These are phyloP conservation scores for Aquilaria yunnanensis DNA, from an alignment of 345 rosid species.

Conservation along the genomic window DNA sequence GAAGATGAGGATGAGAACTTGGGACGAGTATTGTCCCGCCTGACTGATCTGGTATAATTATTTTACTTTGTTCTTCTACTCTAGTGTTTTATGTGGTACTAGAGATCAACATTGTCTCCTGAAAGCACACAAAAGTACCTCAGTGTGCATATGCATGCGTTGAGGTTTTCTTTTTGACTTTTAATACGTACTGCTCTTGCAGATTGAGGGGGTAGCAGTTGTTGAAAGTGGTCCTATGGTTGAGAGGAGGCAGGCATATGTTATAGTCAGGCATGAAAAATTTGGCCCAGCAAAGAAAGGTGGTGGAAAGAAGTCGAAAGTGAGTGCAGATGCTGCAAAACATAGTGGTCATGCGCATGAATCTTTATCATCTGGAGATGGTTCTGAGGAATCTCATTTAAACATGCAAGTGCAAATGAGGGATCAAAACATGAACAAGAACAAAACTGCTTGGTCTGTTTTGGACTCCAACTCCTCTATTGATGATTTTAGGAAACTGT, in stretches of 20 bases:
- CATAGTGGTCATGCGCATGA: slow-evolving; percentile 6
- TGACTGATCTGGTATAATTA: slow-evolving; percentile 44
- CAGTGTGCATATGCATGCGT: too few relatives aligned
- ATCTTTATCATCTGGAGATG: slow-evolving; percentile 1
- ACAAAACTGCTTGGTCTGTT: slow-evolving; percentile 13
- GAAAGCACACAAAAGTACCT: too few relatives aligned
- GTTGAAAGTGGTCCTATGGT: slow-evolving; percentile 68
- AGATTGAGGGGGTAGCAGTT: slow-evolving; percentile 57
- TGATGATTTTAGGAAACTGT: slow-evolving; percentile 2
- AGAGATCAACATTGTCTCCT: slow-evolving; percentile 2
- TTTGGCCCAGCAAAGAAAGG: slow-evolving; percentile 73
- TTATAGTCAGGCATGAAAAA: slow-evolving; percentile 57
- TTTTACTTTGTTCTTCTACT: background rate
- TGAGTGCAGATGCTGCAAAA: slow-evolving; percentile 9
- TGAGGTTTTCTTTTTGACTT: background rate
- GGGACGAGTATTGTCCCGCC: slow-evolving; percentile 54
- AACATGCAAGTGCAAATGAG: slow-evolving; percentile 12
- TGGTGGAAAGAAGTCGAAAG: slow-evolving; percentile 36
- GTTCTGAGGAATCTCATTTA: slow-evolving; percentile 11
- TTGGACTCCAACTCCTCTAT: slow-evolving; percentile 1
- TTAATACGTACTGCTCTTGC: slow-evolving; percentile 11
- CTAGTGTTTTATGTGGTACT: background rate
- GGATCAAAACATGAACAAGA: slow-evolving; percentile 8
- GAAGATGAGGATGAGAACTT: slow-evolving; percentile 52
- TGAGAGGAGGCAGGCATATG: slow-evolving; percentile 58